A percentile compares a stretch with the other conserved stretches of the same genome.
These are phyloP conservation scores for Starmerella floris DNA, from an alignment of 805 yeast species.

Conservation along the genomic window DNA sequence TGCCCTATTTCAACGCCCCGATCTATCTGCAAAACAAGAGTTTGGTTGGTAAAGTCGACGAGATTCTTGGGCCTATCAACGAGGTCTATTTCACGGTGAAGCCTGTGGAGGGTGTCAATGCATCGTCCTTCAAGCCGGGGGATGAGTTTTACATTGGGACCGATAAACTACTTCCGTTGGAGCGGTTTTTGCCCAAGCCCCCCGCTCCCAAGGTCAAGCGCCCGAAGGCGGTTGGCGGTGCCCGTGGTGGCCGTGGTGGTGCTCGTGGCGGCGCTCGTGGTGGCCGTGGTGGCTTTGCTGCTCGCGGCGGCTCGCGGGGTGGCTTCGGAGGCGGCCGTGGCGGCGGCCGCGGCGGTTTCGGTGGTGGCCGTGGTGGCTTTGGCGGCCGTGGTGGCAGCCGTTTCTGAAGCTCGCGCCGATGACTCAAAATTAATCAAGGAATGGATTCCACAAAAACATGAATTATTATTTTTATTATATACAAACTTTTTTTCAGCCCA, in stretches of 20 bases:
- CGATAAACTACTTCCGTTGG: conserved; percentile 88
- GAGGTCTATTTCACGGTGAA: conserved; percentile 97
- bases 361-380: conserved; percentile 23
- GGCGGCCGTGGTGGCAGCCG: conserved; percentile 22
- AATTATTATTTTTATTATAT: no score
- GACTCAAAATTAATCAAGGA: background rate
- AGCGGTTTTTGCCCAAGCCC: conserved; percentile 94
- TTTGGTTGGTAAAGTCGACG: conserved; percentile 94
- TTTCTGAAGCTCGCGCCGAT: conserved; percentile 1
- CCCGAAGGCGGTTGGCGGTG: conserved; percentile 69
- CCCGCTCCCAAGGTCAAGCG: conserved; percentile 23
- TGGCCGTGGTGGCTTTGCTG: conserved; percentile 21
- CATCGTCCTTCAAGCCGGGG: conserved; percentile 83
- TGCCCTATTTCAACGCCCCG: conserved; percentile 98
- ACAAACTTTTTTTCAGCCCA: conserved; percentile 8
- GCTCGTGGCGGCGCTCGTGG: conserved; percentile 35
- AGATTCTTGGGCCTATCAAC: conserved; percentile 91
- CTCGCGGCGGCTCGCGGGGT: conserved; percentile 28
- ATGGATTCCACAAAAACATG: background rate
- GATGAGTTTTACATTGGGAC: conserved; percentile 93
- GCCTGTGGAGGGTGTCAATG: conserved; percentile 92
- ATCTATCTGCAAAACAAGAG: conserved; percentile 92
- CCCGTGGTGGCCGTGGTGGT: conserved; percentile 40
- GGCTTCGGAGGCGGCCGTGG: conserved; percentile 29
- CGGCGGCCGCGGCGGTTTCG: conserved; percentile 26